Evolutionary conservation across 371 early-diverging fungal species (phyloP), one percentile per base, ranked within the genome.

Genomic region (Mortierella sp.): DNA sequence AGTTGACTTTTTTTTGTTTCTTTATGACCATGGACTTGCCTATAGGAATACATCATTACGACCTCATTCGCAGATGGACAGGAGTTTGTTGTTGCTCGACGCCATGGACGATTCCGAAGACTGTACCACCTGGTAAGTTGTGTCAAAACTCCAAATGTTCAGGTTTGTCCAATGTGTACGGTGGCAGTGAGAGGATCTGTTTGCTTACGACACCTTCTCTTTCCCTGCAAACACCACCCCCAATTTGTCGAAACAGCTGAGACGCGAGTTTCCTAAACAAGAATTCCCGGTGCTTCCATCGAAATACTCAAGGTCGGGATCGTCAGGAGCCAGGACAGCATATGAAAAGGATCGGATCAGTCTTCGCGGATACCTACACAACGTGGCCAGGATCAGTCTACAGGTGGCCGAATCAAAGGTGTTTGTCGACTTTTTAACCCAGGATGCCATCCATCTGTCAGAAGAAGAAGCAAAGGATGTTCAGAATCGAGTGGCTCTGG

Each of bases 281-380:
- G 77, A 76, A 40, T 64, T 76, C 47, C 63, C 65, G 2, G 28
- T 76, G 28, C 77, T 70, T 6, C 77, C 77, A 0, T 50, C 58
- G 1, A 65, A 61, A 28, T 57, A 45, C 28, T 47, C 57, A 24
- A 76, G 54, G 58, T 76, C 77, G 13, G 66, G 70, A 34, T 58
- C 65, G 2, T 37, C 60, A 0, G 61, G 61, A n/a, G 40, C 43
- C 19, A 63, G 54, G 44, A 47, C 45, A 13, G 66, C 62, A 19
- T 80, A 85, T 1, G 89, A 89, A 63, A 83, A 82, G 62, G 87
- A 89, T 64, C 82, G 90, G 1, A 52, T 87, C 57, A 66, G 79
- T 41, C 74, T 87, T 19, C 79, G 86, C 13, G 78, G 83, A 0
- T 85, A 81, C 39, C 54, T 88, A 4, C 85, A 82, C 40, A 82